A percentile compares a stretch with the other conserved stretches of the same genome.
phyloP scores from a whole-genome alignment of 2,329 filamentous ascomycete genomes.

The Zalaria obscura region DNA sequence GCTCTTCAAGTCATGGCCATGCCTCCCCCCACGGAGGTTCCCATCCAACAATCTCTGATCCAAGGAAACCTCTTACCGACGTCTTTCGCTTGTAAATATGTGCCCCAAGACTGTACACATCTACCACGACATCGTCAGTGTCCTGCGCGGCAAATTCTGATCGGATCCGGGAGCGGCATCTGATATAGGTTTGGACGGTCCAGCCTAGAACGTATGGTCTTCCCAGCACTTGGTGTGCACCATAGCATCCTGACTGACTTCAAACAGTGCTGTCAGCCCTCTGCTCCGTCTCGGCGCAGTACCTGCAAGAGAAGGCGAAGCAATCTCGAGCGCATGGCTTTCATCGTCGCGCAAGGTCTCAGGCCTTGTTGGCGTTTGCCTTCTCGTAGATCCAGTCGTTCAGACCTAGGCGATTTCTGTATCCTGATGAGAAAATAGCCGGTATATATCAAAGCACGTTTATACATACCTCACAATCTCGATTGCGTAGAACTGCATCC shows the following conservation, averaged over 20 bases:
- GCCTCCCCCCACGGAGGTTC: constrained; percentile 9
- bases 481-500: constrained; percentile 75
- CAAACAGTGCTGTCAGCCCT: too few species aligned
- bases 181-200: too few species aligned
- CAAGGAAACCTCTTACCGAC: too few species aligned
- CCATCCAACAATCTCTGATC: constrained; percentile 5
- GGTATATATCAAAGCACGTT: not conserved
- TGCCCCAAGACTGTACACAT: constrained; percentile 14
- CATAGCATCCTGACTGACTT: too few species aligned
- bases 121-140: constrained; percentile 13
- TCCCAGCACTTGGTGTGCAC: too few species aligned
- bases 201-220: too few species aligned
- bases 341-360: constrained; percentile 2
- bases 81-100: constrained; percentile 8
- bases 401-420: constrained; percentile 66
- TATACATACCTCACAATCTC: constrained; percentile 51
- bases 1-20: constrained; percentile 5
- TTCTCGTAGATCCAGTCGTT: constrained; percentile 97
- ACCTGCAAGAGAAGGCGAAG: too few species aligned
- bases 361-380: constrained; percentile 44
- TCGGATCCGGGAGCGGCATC: not conserved
- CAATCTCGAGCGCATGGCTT: too few species aligned
- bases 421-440: constrained; percentile 8
- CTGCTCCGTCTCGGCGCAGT: too few species aligned
- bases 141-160: constrained; percentile 12